Conservation (phyloP, 2,329 filamentous ascomycete genomes). For the Colletotrichum acutatum region DNA sequence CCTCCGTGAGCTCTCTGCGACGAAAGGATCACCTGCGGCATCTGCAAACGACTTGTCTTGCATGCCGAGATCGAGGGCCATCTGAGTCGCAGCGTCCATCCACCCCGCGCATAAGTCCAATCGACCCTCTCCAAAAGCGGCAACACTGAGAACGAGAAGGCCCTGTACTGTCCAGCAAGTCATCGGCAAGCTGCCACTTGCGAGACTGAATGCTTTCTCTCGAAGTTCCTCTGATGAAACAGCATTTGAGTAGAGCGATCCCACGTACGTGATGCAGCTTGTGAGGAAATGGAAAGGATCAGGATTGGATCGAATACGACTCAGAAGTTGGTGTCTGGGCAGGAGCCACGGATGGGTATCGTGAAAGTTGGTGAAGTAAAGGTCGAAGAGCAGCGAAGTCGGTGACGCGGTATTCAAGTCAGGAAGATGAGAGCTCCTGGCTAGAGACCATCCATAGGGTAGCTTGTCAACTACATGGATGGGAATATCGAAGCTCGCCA, state of each 20-base stretch:
- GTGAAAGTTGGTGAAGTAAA: slow-evolving; percentile 43
- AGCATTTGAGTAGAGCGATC: slow-evolving; percentile 48
- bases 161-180: slow-evolving; percentile 48
- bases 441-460: slow-evolving; percentile 38
- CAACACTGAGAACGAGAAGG: slow-evolving; percentile 44
- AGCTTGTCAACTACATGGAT: slow-evolving; percentile 38
- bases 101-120: slow-evolving; percentile 43
- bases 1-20: slow-evolving; percentile 53
- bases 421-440: slow-evolving; percentile 31
- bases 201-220: slow-evolving; percentile 44
- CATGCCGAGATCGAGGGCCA: slow-evolving; percentile 47
- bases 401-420: slow-evolving; percentile 31
- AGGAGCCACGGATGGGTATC: slow-evolving; percentile 36
- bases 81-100: slow-evolving; percentile 42
- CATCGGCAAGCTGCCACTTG: slow-evolving; percentile 45
- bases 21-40: slow-evolving; percentile 45
- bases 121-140: slow-evolving; percentile 44
- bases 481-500: slow-evolving; percentile 36
- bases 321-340: slow-evolving; percentile 30
- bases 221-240: slow-evolving; percentile 45
- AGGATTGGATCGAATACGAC: slow-evolving; percentile 15
- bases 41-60: slow-evolving; percentile 46
- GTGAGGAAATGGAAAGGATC: slow-evolving; percentile 42
- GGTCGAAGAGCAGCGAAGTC: slow-evolving; percentile 37
- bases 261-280: slow-evolving; percentile 49